Evolutionary conservation across 75 land plant species (phyloP).

Genomic region (Ceratopteris richardii): DNA sequence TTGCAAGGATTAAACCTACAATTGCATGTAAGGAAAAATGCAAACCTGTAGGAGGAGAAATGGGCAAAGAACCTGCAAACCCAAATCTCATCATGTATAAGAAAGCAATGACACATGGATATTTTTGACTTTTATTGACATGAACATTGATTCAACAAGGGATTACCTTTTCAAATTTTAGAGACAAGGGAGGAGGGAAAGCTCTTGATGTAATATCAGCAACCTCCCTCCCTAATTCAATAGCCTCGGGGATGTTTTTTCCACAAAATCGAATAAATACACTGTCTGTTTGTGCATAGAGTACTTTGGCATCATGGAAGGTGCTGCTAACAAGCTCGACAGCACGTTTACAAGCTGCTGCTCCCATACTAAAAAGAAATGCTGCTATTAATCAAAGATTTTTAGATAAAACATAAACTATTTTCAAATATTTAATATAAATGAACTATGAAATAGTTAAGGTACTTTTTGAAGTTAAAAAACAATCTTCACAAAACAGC

Average conservation of each 20-base stretch:
- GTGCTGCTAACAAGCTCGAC: slow-evolving; percentile 18
- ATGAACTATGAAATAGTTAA: too few relatives aligned
- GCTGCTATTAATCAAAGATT: too few relatives aligned
- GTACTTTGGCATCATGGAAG: slow-evolving; percentile 16
- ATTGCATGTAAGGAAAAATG: not conserved
- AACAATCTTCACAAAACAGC: too few relatives aligned
- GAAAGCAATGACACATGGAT: not conserved
- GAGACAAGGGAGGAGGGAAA: slow-evolving; percentile 24
- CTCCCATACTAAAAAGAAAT: slow-evolving; percentile 28
- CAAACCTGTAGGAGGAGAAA: slow-evolving; percentile 30
- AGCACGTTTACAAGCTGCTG: slow-evolving; percentile 27
- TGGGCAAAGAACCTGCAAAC: slow-evolving; percentile 31
- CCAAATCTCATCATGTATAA: not conserved
- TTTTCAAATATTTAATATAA: too few relatives aligned
- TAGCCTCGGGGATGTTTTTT: slow-evolving; percentile 18
- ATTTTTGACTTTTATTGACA: too few relatives aligned
- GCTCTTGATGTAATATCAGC: slow-evolving; percentile 24
- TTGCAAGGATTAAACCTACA: too few relatives aligned
- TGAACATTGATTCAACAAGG: too few relatives aligned
- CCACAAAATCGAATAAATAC: slow-evolving; percentile 22
- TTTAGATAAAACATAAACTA: too few relatives aligned
- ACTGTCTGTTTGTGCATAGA: slow-evolving; percentile 36
- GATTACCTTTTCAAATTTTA: slow-evolving; percentile 27
- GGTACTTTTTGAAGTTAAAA: too few relatives aligned
- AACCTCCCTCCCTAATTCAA: slow-evolving; percentile 16